Percentiles rank a stretch among this genome's conserved stretches.
Evolutionary conservation across 805 yeast species (phyloP).

Genomic region (Pichia phayaonensis): DNA sequence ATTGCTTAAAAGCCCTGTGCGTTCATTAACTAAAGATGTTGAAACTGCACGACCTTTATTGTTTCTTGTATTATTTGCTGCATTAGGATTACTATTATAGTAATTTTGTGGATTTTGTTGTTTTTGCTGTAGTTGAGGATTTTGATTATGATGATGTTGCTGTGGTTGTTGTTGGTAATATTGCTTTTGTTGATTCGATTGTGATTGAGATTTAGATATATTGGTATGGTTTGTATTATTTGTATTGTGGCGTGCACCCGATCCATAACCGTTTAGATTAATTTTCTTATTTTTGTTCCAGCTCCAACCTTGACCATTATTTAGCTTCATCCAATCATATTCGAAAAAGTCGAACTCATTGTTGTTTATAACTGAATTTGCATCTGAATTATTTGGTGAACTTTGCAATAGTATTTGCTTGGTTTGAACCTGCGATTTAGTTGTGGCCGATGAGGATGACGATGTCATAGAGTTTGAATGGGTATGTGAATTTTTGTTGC

Average conservation of each 20-base stretch:
- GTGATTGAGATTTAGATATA: constrained; percentile 9
- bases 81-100: background rate
- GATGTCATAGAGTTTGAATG: background rate
- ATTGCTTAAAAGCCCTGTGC: constrained; percentile 2
- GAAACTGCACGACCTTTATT: constrained; percentile 1
- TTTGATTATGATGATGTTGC: constrained; percentile 4
- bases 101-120: background rate
- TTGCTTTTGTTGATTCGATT: constrained; percentile 11
- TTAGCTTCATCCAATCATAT: constrained; percentile 77
- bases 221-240: constrained; percentile 4
- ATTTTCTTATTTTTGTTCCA: constrained; percentile 67
- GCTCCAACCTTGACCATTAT: constrained; percentile 80
- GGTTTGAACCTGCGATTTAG: background rate
- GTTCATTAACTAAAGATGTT: constrained; percentile 2
- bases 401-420: background rate
- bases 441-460: background rate
- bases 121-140: background rate
- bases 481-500: background rate
- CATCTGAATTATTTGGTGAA: background rate
- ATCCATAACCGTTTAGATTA: constrained; percentile 74
- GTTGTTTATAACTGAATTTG: background rate
- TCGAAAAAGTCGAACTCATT: constrained; percentile 51
- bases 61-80: background rate
- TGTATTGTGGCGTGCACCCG: constrained; percentile 14
- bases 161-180: constrained; percentile 9